These are phyloP conservation scores for Aspergillus latus DNA, from an alignment of 2,329 filamentous ascomycete genomes.

Conservation along the genomic window DNA sequence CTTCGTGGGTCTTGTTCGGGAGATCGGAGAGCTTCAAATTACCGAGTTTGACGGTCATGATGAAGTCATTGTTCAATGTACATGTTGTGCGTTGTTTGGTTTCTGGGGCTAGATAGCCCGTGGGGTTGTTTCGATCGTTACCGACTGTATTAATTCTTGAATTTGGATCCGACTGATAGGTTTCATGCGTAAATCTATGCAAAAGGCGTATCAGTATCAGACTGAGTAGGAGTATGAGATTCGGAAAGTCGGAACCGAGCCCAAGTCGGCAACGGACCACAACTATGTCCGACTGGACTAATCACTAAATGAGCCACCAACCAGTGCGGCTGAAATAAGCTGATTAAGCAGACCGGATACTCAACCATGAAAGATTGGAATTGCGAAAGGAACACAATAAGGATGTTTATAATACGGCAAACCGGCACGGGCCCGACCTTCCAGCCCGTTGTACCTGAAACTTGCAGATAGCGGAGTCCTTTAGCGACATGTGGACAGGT, in stretches of 20 bases:
- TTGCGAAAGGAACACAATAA: too few species aligned
- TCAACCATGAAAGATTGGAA: too few species aligned
- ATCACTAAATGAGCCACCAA: background rate
- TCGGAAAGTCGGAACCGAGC: too few species aligned
- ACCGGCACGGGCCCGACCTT: too few species aligned
- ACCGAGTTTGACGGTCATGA: background rate
- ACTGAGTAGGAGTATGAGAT: too few species aligned
- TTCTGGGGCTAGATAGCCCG: background rate
- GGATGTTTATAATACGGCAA: too few species aligned
- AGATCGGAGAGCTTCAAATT: constrained; percentile 4
- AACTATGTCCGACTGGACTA: background rate
- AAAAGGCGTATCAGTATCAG: too few species aligned
- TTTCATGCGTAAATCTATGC: background rate
- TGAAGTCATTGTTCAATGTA: constrained; percentile 1
- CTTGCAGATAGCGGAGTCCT: too few species aligned
- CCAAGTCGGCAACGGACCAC: background rate
- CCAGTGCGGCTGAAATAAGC: background rate
- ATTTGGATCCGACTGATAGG: background rate
- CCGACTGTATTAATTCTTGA: background rate
- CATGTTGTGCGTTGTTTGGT: background rate
- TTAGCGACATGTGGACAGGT: too few species aligned
- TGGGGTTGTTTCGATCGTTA: background rate
- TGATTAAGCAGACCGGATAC: too few species aligned
- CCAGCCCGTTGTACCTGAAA: too few species aligned
- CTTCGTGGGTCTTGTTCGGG: constrained; percentile 5